Base-by-base conservation (phyloP, 2,329 filamentous ascomycete species). In the Aureobasidium sp. region DNA sequence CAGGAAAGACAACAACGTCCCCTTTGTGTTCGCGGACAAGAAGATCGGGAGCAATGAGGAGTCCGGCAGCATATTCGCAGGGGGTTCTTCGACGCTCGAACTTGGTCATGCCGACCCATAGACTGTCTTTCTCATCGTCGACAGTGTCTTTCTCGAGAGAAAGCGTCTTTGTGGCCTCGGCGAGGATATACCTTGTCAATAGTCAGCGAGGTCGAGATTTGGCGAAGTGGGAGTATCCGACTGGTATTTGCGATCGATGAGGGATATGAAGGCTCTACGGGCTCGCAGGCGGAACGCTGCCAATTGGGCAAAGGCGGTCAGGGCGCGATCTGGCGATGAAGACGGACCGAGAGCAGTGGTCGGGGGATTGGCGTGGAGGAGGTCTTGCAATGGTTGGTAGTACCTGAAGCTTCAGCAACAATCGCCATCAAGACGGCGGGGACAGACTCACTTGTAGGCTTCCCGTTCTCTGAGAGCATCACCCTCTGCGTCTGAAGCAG, bases 221-320 rank as follows among this genome's bases (percentile, higher is more conserved):
- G 24, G 16, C 24, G 24, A 14, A 30, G 17, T 76, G 32, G 77
- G 76, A 32, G 80, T 68, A 44, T 79, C 71, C 48, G 75, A 78
- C 37, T 78, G 75, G 16, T 68, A 70, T 3, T 67, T 65, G 3
- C 65, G 61, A 59, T 79, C 77, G 58, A 79, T 76, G 41, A 80
- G 66, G 55, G 77, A 78, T 4, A 80, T 70, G 68, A 80, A 75
- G 19, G 70, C 70, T 32, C 77, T 71, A 55, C 73, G 71, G 30
- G 70, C 69, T 14, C 71, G 67, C 39, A 79, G 66, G 0, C 75
- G 67, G 51, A 79, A 68, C 10, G 76, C 70, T 22, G 73, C 76
- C 27, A 81, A 67, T 61, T 81, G 78, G 8, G 75, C 68, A 56
- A 74, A 73, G 4, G 72, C 69, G 2, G 71, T 72, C 16, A 79